A percentile compares a stretch with the other conserved stretches of the same genome.
Evolutionary conservation across 1,284 basidiomycete genomes (phyloP).

Genomic region (Tilletia horrida): DNA sequence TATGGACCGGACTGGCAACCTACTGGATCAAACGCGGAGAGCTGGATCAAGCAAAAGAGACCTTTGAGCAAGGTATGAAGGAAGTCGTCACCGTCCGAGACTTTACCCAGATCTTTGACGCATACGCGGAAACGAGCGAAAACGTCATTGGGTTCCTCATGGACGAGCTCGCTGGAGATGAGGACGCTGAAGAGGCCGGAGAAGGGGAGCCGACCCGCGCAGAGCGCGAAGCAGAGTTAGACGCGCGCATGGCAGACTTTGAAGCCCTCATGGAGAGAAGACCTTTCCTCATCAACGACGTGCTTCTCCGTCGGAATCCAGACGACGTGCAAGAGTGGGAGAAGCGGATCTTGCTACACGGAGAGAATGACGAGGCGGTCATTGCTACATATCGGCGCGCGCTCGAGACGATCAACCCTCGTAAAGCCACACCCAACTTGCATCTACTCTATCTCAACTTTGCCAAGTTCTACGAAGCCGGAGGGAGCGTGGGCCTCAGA

Average conservation of each 20-base stretch:
- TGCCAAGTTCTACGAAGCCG: slow-evolving; percentile 95
- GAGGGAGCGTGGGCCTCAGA: slow-evolving; percentile 61
- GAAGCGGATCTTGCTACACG: slow-evolving; percentile 90
- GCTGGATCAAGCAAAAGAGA: slow-evolving; percentile 79
- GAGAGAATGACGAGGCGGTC: slow-evolving; percentile 87
- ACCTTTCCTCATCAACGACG: slow-evolving; percentile 95
- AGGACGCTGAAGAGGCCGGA: slow-evolving; percentile 23
- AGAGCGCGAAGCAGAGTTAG: slow-evolving; percentile 81
- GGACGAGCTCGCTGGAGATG: slow-evolving; percentile 67
- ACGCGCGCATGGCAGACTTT: slow-evolving; percentile 84
- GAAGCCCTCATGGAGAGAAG: slow-evolving; percentile 91
- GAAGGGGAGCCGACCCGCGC: slow-evolving; percentile 50
- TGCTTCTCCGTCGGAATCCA: slow-evolving; percentile 85
- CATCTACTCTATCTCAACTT: slow-evolving; percentile 91
- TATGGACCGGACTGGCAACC: slow-evolving; percentile 95
- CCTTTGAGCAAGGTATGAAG: slow-evolving; percentile 82
- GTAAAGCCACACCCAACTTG: slow-evolving; percentile 85
- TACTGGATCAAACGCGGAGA: slow-evolving; percentile 98
- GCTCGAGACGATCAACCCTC: slow-evolving; percentile 80
- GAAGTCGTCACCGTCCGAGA: slow-evolving; percentile 89
- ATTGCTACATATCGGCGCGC: slow-evolving; percentile 88
- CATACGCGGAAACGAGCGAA: slow-evolving; percentile 91
- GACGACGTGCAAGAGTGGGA: slow-evolving; percentile 99
- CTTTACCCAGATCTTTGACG: slow-evolving; percentile 97
- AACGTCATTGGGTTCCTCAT: slow-evolving; percentile 86